A percentile compares a stretch with the other conserved stretches of the same genome.
These are phyloP conservation scores for Cucurbita maxima DNA, from an alignment of 306 rosid genomes.

Conservation along the genomic window DNA sequence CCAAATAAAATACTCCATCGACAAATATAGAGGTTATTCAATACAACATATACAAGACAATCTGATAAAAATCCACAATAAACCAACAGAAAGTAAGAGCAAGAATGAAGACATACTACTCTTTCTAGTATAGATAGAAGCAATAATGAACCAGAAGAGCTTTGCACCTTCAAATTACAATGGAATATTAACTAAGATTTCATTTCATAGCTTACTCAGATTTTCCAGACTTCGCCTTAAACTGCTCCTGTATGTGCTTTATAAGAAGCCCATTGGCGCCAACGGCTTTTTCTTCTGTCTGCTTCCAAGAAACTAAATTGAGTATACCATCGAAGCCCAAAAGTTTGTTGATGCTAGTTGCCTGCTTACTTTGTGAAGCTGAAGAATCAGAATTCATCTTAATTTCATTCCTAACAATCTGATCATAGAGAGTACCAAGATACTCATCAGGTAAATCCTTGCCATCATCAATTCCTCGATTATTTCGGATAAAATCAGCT, in stretches of 20 bases:
- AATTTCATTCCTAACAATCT: constrained; percentile 84
- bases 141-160: neutral
- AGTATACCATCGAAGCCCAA: constrained; percentile 92
- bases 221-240: constrained; percentile 84
- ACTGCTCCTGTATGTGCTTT: constrained; percentile 87
- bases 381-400: constrained; percentile 89
- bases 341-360: constrained; percentile 76
- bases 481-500: constrained; percentile 92
- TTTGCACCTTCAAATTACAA: neutral
- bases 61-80: neutral
- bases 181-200: neutral
- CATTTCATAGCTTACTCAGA: constrained; percentile 67
- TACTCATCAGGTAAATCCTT: constrained; percentile 91
- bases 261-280: constrained; percentile 97
- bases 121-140: neutral
- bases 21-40: neutral
- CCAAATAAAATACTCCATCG: neutral
- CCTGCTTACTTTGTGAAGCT: constrained; percentile 88
- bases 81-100: neutral
- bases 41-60: neutral
- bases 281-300: constrained; percentile 84
- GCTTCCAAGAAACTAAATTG: constrained; percentile 92
- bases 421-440: constrained; percentile 78
- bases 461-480: constrained; percentile 96
- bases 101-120: neutral